Conservation (phyloP, 208 protist species). For the Angomonas ambiguus region DNA sequence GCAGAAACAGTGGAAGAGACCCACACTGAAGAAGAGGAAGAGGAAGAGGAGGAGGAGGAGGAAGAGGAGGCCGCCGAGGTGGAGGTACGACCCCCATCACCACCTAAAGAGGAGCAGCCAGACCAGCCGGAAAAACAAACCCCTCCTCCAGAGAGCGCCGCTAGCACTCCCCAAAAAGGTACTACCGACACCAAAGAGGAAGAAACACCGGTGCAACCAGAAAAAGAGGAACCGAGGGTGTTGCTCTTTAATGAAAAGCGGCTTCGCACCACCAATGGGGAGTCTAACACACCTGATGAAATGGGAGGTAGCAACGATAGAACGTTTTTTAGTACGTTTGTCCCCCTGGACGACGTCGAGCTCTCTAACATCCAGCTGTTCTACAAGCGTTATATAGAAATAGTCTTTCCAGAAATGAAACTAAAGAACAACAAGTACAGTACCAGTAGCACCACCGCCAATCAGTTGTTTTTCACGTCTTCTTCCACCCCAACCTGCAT, state of each 20-base stretch:
- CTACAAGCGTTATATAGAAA: not conserved
- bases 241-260: not conserved
- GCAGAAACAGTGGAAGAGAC: too few relatives aligned
- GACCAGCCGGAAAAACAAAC: not conserved
- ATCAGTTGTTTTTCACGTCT: not conserved
- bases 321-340: not conserved
- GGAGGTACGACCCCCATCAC: not conserved
- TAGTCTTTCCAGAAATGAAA: not conserved
- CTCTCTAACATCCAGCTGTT: conserved; percentile 13
- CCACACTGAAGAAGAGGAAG: conserved; percentile 3
- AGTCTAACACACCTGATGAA: not conserved
- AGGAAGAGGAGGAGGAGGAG: not conserved
- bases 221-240: not conserved
- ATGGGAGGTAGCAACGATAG: not conserved
- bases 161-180: too few relatives aligned
- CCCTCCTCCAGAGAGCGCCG: not conserved
- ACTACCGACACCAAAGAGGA: not conserved
- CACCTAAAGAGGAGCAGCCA: not conserved
- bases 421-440: conserved; percentile 4
- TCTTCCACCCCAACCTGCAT: not conserved
- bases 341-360: conserved; percentile 3
- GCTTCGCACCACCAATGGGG: not conserved
- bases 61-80: not conserved
- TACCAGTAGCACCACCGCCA: not conserved
- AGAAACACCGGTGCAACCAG: not conserved